Percentiles rank a stretch among this genome's conserved stretches.
These are phyloP conservation scores for Diaporthe longicolla DNA, from an alignment of 2,329 filamentous ascomycete genomes.

Conservation along the genomic window DNA sequence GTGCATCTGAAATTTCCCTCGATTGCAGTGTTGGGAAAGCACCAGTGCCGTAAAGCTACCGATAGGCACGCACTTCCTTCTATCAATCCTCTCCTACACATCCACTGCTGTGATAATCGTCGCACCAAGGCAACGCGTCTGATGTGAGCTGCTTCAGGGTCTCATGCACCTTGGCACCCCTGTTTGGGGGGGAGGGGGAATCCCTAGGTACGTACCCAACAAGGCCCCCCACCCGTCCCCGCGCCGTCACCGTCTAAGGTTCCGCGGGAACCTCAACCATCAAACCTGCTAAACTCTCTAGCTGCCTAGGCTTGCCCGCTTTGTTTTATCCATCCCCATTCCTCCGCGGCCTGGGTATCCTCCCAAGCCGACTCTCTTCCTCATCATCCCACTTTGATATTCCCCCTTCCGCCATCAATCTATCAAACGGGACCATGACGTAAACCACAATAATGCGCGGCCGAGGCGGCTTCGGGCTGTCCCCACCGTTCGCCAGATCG, in stretches of 20 bases:
- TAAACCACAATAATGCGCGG: background rate
- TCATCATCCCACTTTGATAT: background rate
- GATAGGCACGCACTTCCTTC: background rate
- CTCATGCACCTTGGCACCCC: background rate
- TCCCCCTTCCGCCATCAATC: background rate
- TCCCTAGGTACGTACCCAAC: no score
- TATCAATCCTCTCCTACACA: background rate
- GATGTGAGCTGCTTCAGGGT: slow-evolving; percentile 3
- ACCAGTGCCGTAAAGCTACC: background rate
- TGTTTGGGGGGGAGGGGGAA: background rate
- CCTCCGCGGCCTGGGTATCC: background rate
- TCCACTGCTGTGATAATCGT: background rate
- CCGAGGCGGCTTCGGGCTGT: background rate
- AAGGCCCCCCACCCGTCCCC: no score
- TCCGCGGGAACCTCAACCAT: background rate
- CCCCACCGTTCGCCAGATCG: background rate
- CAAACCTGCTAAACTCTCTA: background rate
- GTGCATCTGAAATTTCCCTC: background rate
- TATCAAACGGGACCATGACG: background rate
- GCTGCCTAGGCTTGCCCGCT: background rate
- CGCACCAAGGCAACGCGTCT: background rate
- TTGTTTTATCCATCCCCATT: background rate
- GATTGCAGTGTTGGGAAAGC: background rate
- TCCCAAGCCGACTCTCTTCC: background rate
- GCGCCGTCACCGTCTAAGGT: background rate